phyloP scores from a whole-genome alignment of 768 basidiomycete species.

The Amanita polypyramis region DNA sequence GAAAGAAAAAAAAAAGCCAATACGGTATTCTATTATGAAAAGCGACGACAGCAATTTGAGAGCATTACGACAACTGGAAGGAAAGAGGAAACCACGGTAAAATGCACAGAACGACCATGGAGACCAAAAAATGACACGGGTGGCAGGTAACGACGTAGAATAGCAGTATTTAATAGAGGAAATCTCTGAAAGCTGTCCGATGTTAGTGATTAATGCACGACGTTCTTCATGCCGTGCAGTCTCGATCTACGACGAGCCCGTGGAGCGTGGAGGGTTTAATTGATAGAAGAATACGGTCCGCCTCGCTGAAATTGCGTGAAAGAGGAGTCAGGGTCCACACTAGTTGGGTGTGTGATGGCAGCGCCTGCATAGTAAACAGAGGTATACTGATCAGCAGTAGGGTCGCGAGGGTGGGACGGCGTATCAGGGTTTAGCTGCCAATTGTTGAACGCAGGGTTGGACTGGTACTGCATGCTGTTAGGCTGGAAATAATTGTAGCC shows the following conservation, averaged over 20 bases:
- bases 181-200: background rate
- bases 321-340: background rate
- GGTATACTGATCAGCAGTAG: background rate
- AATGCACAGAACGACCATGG: constrained; percentile 4
- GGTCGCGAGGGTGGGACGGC: background rate
- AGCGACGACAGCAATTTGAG: background rate
- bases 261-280: background rate
- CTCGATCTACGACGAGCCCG: background rate
- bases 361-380: background rate
- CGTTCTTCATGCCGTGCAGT: background rate
- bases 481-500: background rate
- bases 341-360: background rate
- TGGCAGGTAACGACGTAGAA: background rate
- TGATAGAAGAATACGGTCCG: background rate
- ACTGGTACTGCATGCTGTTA: background rate
- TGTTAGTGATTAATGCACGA: background rate
- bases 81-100: constrained; percentile 5
- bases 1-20: no score
- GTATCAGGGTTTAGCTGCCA: background rate
- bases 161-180: background rate
- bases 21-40: no score
- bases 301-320: background rate
- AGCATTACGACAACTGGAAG: background rate
- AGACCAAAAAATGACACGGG: background rate
- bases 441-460: background rate